Conservation (phyloP, 345 rosid genomes). For the Ceriops decandra region DNA sequence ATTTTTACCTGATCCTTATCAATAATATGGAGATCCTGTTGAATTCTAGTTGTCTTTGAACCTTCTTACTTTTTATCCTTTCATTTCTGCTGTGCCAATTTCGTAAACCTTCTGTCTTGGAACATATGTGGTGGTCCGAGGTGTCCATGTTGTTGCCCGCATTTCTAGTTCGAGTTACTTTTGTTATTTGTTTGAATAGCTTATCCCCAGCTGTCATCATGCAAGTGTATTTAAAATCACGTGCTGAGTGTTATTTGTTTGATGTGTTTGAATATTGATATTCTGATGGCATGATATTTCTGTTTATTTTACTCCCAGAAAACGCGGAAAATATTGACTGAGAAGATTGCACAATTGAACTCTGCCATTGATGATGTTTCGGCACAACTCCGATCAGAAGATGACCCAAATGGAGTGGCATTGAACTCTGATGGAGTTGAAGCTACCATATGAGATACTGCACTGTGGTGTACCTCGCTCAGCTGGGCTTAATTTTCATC, state of each 20-base stretch:
- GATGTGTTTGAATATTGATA: background rate
- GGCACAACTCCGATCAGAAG: constrained; percentile 36
- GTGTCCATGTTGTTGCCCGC: background rate
- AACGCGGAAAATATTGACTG: constrained; percentile 34
- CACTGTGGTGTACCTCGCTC: constrained; percentile 10
- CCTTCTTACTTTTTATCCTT: background rate
- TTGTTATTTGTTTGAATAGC: background rate
- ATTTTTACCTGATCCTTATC: background rate
- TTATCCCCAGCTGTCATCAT: background rate
- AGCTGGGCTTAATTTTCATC: constrained; percentile 8
- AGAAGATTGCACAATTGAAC: constrained; percentile 51
- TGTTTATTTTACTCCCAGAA: constrained; percentile 22
- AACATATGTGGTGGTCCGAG: constrained; percentile 1
- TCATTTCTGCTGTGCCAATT: background rate
- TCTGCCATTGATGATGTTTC: constrained; percentile 46
- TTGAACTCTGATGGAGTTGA: constrained; percentile 57
- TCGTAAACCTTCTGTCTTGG: background rate
- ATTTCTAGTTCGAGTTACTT: background rate
- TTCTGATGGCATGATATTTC: background rate
- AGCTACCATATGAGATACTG: constrained; percentile 40
- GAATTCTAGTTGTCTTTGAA: background rate
- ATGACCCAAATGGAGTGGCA: constrained; percentile 23
- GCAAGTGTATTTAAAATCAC: background rate
- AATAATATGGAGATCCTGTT: background rate
- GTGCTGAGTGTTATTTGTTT: background rate